Percentiles rank a stretch among this genome's conserved stretches.
phyloP scores from a whole-genome alignment of 2,329 filamentous ascomycete genomes.

The Phyllosticta ampelicida region DNA sequence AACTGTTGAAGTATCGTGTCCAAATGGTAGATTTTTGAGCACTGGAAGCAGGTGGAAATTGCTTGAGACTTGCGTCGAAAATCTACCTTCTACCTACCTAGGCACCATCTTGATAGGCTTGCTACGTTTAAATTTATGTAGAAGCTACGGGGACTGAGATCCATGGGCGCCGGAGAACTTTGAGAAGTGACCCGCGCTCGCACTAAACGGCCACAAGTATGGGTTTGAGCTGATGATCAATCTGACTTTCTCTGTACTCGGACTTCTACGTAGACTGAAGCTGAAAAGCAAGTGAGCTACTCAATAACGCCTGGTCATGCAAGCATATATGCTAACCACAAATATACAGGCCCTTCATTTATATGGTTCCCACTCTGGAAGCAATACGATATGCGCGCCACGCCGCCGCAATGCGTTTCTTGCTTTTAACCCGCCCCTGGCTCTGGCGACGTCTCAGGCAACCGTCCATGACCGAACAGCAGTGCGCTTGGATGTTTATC shows the following conservation, averaged over 20 bases:
- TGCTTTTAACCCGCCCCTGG: neutral
- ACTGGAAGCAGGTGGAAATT: no score
- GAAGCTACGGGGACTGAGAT: no score
- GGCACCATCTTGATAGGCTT: neutral
- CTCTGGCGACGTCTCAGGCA: neutral
- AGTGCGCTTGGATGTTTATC: neutral
- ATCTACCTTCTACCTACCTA: no score
- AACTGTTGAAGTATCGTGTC: no score
- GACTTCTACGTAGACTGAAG: neutral
- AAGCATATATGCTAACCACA: neutral
- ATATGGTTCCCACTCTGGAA: neutral
- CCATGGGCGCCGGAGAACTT: no score
- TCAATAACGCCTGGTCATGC: neutral
- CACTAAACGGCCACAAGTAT: no score
- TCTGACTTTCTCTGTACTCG: neutral
- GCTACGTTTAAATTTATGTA: neutral
- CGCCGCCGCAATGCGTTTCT: neutral
- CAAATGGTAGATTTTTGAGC: no score
- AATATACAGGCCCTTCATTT: neutral
- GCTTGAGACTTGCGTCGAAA: neutral
- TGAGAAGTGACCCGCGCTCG: no score
- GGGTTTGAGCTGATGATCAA: no score
- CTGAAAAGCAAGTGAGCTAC: neutral
- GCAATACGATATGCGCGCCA: neutral
- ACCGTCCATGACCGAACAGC: neutral